Base-by-base conservation (phyloP, 495 filamentous ascomycete species). In the Xanthoparmelia taractica region DNA sequence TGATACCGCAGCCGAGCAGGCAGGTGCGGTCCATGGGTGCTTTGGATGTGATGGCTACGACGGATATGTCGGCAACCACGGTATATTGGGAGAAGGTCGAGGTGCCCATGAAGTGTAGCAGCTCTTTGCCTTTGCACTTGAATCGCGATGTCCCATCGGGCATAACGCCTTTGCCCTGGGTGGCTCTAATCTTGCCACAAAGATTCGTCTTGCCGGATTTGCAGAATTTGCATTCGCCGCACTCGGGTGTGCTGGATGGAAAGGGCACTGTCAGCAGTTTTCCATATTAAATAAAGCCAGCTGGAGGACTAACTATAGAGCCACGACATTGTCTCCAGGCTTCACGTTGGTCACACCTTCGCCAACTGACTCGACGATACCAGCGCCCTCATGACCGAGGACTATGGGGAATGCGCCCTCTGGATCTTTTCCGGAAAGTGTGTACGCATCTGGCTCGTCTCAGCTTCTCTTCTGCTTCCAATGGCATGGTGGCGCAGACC, bases 11-110 rank as follows among this genome's bases (percentile, higher is more conserved):
- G 66, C 94, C 94, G 50, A 98, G 82, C 72, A 98, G 80, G 74
- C 94, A 98, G 25, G 93, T 92, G 62, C 91, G 87, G 79, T 98
- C 94, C 84, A 96, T 96, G 55, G 90, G 86, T n/a, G 92, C 93
- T 67, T 94, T 85, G 61, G 83, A 82, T 58, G 91, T 95, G 67
- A 97, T 91, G 57, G 92, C 88, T 20, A 97, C 94, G 55, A 97
- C 94, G 55, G 91, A 96, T 79, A 98, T 98, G 73, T 98, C 94
- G 74, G 94, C 93, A 17, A 98, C 91, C 64, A 98, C 94, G 52
- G 95, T 97, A 79, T 96, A 98, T 79, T 97, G 93, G 23, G 90
- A 91, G 83, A 98, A 98, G 69, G 94, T 98, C 20, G 91, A 96
- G 58, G 91, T 96, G 70, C 94, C 94, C 94, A 98, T 98, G 80